Base-by-base conservation (phyloP, 768 basidiomycete genomes). In the Omphalotus guepiniiformis region DNA sequence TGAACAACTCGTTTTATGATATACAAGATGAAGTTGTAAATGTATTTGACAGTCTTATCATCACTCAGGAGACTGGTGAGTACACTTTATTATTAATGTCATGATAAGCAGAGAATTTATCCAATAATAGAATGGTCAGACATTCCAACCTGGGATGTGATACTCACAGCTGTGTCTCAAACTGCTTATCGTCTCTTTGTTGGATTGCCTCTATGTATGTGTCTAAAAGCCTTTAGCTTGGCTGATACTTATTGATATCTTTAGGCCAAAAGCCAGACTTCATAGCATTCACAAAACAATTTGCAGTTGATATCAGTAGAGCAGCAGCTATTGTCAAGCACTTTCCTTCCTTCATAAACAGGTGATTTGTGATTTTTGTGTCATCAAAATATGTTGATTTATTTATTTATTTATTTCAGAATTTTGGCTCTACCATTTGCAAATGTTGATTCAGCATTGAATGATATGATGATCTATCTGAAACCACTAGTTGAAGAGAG, bases 401-500 rank as follows among this genome's bases (percentile, higher is more conserved):
- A 4, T 15, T 47, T 21, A 15, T n/a, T 25, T 21, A 21, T 25
- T 35, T 22, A 26, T 34, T 18, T n/a, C 45, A 11, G 28, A 6
- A 25, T 5, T 38, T 47, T 18, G 21, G 38, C 13, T 29, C 26
- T 6, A 25, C 36, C 25, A 35, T 47, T 36, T 1, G 28, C 22
- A 12, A 35, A 19, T 18, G 15, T 47, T 21, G 6, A 22, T 16
- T 38, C 27, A 2, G 58, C 62, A 15, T 52, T 56, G 13, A 53
- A 54, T n/a, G n/a, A n/a, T n/a, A n/a, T n/a, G n/a, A n/a, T n/a
- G n/a, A n/a, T n/a, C 37, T 59, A 62, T 29, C 59, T 73, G 12
- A 51, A 50, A 11, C 67, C 70, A 0, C 39, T 66, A 15, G 56
- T 72, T 23, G 50, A 63, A 39, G 58, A 68, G 23, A 56, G 71